Evolutionary conservation across 495 filamentous ascomycete genomes (phyloP), one percentile per base, ranked within the genome.

Genomic region (Xylaria intraflava): DNA sequence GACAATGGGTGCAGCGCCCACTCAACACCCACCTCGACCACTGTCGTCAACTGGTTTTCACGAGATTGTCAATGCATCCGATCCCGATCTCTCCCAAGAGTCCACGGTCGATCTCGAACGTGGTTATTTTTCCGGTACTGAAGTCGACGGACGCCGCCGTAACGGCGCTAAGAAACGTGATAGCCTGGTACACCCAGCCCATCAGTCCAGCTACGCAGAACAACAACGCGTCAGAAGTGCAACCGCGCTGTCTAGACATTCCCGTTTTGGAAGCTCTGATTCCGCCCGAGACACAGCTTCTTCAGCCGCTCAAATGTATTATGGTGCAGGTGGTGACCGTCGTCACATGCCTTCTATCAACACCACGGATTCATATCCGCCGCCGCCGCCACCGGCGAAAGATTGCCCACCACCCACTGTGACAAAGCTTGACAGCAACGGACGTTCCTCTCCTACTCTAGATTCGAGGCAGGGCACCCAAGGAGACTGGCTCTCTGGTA

Each of bases 51-150:
- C 74, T 10, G 76, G 74, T 8, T 64, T 72, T 36, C 71, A 74
- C 40, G 72, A 74, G 23, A 52, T 56, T 6, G 24, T 65, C 41
- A 55, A 65, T 5, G 57, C 55, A 24, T 68, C 65, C 8, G 62
- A 68, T 44, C 46, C 57, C 20, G 64, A 69, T 20, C 53, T 70
- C 10, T 3, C 56, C 26, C 68, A 71, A 51, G 66, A 74, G 53
- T 69, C 69, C 10, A 62, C 67, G 3, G 67, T 68, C 31, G 90
- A 93, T 29, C 69, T 92, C 19, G 93, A 98, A 60, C 83, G 89
- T 20, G 93, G 90, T 17, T 97, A 97, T 67, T 95, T 96, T 64
- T 97, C 93, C 1, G 89, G 90, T 6, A 85, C 86, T 9, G 93
- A 98, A 62, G 72, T 82, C 7, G 89, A 96, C 52, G 72, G 77